Evolutionary conservation across 768 basidiomycete species (phyloP), one percentile per base, ranked within the genome.

Genomic region (Russula brevipes): DNA sequence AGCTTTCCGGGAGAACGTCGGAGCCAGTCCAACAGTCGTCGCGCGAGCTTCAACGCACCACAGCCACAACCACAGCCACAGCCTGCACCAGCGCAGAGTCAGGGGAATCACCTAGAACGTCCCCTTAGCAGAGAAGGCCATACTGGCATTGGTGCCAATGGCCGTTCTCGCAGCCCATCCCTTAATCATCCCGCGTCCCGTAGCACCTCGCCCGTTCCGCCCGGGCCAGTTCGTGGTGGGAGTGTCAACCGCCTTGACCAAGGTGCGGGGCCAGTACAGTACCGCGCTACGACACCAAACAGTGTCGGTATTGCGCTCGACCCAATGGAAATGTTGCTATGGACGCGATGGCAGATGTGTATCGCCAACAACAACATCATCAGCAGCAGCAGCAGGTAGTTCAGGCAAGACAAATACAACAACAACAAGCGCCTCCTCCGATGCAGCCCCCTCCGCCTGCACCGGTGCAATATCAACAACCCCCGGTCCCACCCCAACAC

Each of bases 271-370:
- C 76, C 69, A 35, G 63, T 57, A 12, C 76, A 69, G 35, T 74
- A 76, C 45, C 82, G 88, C 0, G 79, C 86, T n/a, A 79, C 87
- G 14, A 91, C 87, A 61, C 88, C 88, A 36, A 91, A 88, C 61
- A 79, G 79, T n/a, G 80, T 91, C 4, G 93, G 94, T 3, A 95
- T 96, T 63, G 81, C 85, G 2, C 77, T 96, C 3, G 93, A 92
- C 66, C 85, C 87, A 83, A 78, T 61, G 94, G 94, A 8, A 81
- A 86, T 14, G 94, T 96, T 5, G 77, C 87, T 41, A 84, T 88
- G 64, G 94, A 96, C 73, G 80, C 83, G 45, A 85, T 94, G 84
- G 88, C 88, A 14, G 82, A 82, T 64, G 64, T 69, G 17, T 78
- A 76, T 68, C 63, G 65, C 11, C 69, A 65, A 10, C 71, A 77